phyloP scores from a whole-genome alignment of 2,329 filamentous ascomycete genomes.

The Meredithiella fracta region DNA sequence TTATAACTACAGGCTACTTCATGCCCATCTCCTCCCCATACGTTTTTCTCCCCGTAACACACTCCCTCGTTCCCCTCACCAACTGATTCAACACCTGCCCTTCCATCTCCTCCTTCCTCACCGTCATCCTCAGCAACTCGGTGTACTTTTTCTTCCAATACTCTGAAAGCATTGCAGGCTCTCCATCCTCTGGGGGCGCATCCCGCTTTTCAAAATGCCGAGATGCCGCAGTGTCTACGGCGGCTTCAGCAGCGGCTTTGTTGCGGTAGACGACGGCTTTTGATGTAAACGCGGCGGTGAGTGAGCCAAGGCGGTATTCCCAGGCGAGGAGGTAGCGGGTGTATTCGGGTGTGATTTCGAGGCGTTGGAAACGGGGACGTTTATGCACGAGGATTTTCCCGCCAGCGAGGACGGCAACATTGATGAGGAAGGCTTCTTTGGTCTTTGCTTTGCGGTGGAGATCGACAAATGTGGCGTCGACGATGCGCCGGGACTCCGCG shows the following conservation, averaged over 20 bases:
- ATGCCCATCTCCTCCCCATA: neutral
- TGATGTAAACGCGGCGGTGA: conserved; percentile 9
- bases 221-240: conserved; percentile 1
- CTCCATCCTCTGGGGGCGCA: conserved; percentile 1
- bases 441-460: conserved; percentile 34
- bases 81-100: neutral
- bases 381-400: conserved; percentile 32
- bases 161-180: neutral
- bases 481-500: conserved; percentile 38
- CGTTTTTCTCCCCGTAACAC: neutral
- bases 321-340: conserved; percentile 12
- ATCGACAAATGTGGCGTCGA: conserved; percentile 35
- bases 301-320: conserved; percentile 11
- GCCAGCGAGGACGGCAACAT: conserved; percentile 40
- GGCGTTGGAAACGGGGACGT: conserved; percentile 10
- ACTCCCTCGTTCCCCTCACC: neutral
- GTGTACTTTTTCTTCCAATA: conserved; percentile 14
- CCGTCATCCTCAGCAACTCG: conserved; percentile 5
- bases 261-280: conserved; percentile 9
- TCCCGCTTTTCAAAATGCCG: conserved; percentile 5
- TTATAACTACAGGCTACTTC: neutral
- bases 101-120: conserved; percentile 5
- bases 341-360: conserved; percentile 4
- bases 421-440: conserved; percentile 41
- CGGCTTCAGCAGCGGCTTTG: neutral